phyloP scores from a whole-genome alignment of 169 alveolate species.

The Cryptosporidium bovis region DNA sequence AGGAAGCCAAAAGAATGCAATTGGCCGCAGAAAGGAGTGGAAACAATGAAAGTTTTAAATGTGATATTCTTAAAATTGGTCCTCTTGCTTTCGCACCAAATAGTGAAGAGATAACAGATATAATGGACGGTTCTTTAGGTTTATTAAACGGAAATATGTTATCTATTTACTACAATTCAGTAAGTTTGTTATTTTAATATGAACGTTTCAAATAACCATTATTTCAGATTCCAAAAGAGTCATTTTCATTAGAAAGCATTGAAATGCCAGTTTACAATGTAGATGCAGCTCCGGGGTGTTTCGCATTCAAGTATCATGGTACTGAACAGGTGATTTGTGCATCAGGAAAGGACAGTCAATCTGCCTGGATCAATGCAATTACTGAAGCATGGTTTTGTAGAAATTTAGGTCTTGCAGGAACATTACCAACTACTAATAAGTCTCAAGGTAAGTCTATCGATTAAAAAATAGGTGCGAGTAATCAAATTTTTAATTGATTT shows the following conservation, averaged over 20 bases:
- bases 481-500: too few relatives aligned
- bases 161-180: slow-evolving; percentile 46
- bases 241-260: slow-evolving; percentile 79
- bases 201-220: not conserved
- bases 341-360: slow-evolving; percentile 76
- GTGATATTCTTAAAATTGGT: slow-evolving; percentile 81
- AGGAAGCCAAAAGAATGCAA: slow-evolving; percentile 74
- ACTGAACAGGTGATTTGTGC: slow-evolving; percentile 80
- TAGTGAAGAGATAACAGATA: slow-evolving; percentile 76
- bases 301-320: slow-evolving; percentile 79
- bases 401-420: slow-evolving; percentile 80
- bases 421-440: slow-evolving; percentile 23
- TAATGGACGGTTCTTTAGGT: slow-evolving; percentile 75
- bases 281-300: slow-evolving; percentile 73
- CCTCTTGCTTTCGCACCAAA: slow-evolving; percentile 80
- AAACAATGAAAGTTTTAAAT: slow-evolving; percentile 30
- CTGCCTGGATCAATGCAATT: slow-evolving; percentile 81
- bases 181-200: slow-evolving; percentile 10
- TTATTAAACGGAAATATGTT: slow-evolving; percentile 61
- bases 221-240: slow-evolving; percentile 54
- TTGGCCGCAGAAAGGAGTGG: slow-evolving; percentile 76
- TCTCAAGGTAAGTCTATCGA: slow-evolving; percentile 9
- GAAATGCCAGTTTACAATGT: slow-evolving; percentile 78
- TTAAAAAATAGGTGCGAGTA: too few relatives aligned
- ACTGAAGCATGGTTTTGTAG: slow-evolving; percentile 84